Base-by-base conservation (phyloP, 257 asterid genomes). In the Pogostemon cablin region DNA sequence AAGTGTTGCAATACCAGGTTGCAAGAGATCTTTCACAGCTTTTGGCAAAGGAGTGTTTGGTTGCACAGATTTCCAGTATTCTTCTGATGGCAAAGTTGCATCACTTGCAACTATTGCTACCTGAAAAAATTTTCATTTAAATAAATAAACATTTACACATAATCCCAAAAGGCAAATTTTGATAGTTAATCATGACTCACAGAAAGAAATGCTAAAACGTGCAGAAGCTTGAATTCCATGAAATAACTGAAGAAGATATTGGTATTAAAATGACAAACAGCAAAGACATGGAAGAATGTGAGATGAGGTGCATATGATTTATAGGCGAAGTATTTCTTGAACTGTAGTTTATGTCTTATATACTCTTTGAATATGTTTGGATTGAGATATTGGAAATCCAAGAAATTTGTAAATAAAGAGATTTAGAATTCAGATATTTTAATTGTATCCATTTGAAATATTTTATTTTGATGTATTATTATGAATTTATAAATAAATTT, bases 41-140 rank as follows among this genome's bases (percentile, higher is more conserved):
- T 81, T 77, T 7, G 99, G 97, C 86, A 93, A 89, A 41, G 88
- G 84, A 72, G 93, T 77, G 47, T 89, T 82, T 52, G 97, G 93
- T 57, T 91, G 78, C 84, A 78, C 73, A 11, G 91, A 71, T 7
- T 80, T 81, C 99, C 99, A 93, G 70, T 89, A 91, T 4, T 43
- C 84, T 64, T 78, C 90, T 17, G 93, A 42, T 53, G 89, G 75
- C 68, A 84, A 62, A 77, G 81, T 86, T 80, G 88, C 93, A 81
- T 86, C 86, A 82, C 90, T 84, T 11, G 43, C 68, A 15, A 64
- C 86, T 7, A 79, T 9, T 42, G 86, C 88, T 77, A 84, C 71
- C 98, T 88, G 81, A 47, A 41, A 25, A 67, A 0, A 57, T 57
- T 32, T 20, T 20, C 25, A 20, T 20, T 20, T 20, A 6, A 50